Base-by-base conservation (phyloP, 108 stramenopile genomes). In the Asterionellopsis glacialis region DNA sequence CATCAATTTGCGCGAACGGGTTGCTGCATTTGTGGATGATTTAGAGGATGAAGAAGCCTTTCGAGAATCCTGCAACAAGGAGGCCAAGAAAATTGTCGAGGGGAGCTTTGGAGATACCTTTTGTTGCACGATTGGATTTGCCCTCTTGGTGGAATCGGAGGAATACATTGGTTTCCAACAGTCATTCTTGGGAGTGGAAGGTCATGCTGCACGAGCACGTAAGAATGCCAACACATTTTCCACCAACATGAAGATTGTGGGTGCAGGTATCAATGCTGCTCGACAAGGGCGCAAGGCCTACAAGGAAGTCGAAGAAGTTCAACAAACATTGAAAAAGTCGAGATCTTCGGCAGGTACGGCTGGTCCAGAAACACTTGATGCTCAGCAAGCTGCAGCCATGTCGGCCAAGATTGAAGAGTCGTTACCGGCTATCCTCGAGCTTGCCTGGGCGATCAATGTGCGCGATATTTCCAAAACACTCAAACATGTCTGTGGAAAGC, bases 381-480 rank as follows among this genome's bases (percentile, higher is more conserved):
- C 77, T 55, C 72, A 82, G 49, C 75, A 83, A 55, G 80, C 75
- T 25, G 79, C 72, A 23, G 21, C 76, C 33, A 61, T 73, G 72
- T 67, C 73, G 11, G 75, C 77, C 63, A 75, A 79, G 26, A 50
- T 92, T 48, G 81, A 82, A 45, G 81, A 80, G 39, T 77, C 82
- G 12, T 70, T 91, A 24, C 90, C 90, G 13, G 81, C 80, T 53
- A 79, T 88, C 41, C 59, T 92, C 23, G 81, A 86, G 64, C 79
- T 87, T 43, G 87, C 85, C 19, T 85, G 77, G 90, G 83, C 86
- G 11, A 75, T 88, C 55, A 92, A 92, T 57, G 74, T 72, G 52
- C 84, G 90, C 11, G 90, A 92, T 65, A 88, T 92, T 51, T 77
- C 83, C 51, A 59, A 62, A 44, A 92, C 90, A 3, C 72, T 92